Percentiles rank a stretch among this genome's conserved stretches.
Conservation (phyloP, 495 filamentous ascomycete genomes). For the Pseudevernia furfuracea region DNA sequence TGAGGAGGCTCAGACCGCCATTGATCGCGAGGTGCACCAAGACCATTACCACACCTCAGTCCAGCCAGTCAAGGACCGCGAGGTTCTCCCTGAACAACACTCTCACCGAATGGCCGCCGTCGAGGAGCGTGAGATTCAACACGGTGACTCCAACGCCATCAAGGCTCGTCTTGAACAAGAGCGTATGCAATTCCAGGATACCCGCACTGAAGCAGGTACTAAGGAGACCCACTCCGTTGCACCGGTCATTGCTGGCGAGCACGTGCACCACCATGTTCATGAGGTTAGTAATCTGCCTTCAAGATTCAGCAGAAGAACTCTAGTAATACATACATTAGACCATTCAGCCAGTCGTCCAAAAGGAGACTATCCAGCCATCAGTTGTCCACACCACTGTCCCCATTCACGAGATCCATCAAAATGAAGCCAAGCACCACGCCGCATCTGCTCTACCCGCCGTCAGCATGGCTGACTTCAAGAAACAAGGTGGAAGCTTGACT, state of each 20-base stretch:
- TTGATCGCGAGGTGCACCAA: constrained; percentile 57
- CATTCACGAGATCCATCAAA: constrained; percentile 58
- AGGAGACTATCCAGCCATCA: constrained; percentile 55
- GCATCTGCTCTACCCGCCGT: constrained; percentile 52
- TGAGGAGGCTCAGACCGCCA: constrained; percentile 48
- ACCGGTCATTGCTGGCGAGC: constrained; percentile 49
- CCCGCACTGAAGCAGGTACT: constrained; percentile 39
- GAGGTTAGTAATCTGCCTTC: constrained; percentile 7
- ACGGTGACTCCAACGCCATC: constrained; percentile 42
- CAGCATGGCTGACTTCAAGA: constrained; percentile 52
- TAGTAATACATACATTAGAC: constrained; percentile 34
- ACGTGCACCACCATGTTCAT: constrained; percentile 47
- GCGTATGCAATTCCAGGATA: constrained; percentile 42
- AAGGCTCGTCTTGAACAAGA: constrained; percentile 42
- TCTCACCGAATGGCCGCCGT: constrained; percentile 41
- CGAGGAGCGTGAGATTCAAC: constrained; percentile 48
- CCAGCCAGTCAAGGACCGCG: constrained; percentile 43
- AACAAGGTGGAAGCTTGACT: constrained; percentile 46
- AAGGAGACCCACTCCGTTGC: constrained; percentile 39
- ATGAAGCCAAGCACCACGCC: constrained; percentile 51
- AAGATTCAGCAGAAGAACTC: constrained; percentile 35
- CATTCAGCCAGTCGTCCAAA: constrained; percentile 58
- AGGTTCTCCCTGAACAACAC: constrained; percentile 44
- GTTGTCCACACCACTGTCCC: constrained; percentile 62
- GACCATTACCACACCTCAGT: constrained; percentile 51